These are phyloP conservation scores for Curvularia lunata DNA, from an alignment of 2,329 filamentous ascomycete species.

Conservation along the genomic window DNA sequence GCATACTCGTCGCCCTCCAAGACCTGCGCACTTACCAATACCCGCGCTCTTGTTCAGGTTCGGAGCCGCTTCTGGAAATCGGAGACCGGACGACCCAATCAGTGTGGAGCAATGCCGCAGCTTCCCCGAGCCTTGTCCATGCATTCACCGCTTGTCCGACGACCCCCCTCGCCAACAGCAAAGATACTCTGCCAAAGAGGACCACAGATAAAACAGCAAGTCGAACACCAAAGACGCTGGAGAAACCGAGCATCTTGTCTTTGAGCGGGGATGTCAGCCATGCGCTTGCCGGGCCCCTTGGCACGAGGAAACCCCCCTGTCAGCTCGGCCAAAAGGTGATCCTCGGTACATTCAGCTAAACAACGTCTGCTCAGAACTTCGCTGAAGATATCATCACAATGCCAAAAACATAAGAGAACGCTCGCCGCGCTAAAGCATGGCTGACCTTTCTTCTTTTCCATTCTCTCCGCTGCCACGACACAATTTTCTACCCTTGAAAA, in stretches of 20 bases:
- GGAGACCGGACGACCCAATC: slow-evolving; percentile 23
- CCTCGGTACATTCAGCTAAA: slow-evolving; percentile 19
- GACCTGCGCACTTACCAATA: neutral
- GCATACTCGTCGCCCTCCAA: no score
- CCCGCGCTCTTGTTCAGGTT: neutral
- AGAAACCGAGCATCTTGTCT: neutral
- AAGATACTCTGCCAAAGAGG: neutral
- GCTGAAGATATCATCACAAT: slow-evolving; percentile 28
- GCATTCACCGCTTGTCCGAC: slow-evolving; percentile 9
- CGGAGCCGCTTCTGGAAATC: neutral
- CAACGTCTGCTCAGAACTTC: slow-evolving; percentile 14
- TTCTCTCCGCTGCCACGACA: slow-evolving; percentile 12
- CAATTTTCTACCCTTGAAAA: slow-evolving; percentile 3
- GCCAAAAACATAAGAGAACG: slow-evolving; percentile 17
- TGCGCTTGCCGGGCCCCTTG: neutral
- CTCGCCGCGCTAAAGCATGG: slow-evolving; percentile 33
- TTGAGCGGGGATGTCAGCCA: neutral
- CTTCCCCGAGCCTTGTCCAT: slow-evolving; percentile 29
- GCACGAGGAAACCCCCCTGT: slow-evolving; percentile 2
- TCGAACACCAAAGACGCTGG: neutral
- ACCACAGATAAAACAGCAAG: neutral
- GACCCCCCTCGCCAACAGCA: neutral
- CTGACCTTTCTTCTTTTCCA: slow-evolving; percentile 23
- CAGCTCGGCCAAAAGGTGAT: slow-evolving; percentile 7
- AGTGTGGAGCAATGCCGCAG: slow-evolving; percentile 32